Conservation (phyloP, 2,329 filamentous ascomycete species). For the Sodiomyces alkalinus region DNA sequence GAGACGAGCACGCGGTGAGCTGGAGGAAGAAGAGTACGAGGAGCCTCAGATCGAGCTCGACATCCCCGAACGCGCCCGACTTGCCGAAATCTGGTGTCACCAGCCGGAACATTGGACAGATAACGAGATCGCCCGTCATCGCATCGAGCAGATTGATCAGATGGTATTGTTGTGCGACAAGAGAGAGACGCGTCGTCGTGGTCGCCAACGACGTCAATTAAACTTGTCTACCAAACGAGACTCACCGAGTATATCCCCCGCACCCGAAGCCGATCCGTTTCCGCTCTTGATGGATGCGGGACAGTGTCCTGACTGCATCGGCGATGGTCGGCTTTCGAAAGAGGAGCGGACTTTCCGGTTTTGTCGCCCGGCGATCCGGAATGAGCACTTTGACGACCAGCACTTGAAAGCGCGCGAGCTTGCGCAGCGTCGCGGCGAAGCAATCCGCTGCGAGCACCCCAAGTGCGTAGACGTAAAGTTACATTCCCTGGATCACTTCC, state of each 20-base stretch:
- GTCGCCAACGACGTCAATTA: no score
- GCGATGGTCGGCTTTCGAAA: conserved; percentile 5
- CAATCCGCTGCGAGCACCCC: conserved; percentile 1
- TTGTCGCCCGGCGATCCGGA: conserved; percentile 7
- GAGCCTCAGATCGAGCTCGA: conserved; percentile 8
- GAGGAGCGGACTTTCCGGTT: conserved; percentile 8
- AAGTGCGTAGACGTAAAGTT: conserved; percentile 1
- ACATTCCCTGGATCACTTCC: background rate
- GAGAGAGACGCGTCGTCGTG: conserved; percentile 10
- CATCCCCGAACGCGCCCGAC: conserved; percentile 8
- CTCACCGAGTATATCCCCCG: no score
- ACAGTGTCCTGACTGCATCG: conserved; percentile 9
- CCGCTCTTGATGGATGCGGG: conserved; percentile 8
- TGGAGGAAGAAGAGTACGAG: conserved; percentile 10
- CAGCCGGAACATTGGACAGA: conserved; percentile 6
- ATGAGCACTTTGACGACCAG: conserved; percentile 11
- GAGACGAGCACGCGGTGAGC: conserved; percentile 8
- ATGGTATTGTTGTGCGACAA: conserved; percentile 10
- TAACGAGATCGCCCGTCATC: conserved; percentile 5
- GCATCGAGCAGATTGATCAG: conserved; percentile 8
- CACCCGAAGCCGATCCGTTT: conserved; percentile 6
- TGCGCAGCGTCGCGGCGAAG: background rate
- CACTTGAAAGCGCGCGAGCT: conserved; percentile 6
- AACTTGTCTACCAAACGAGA: conserved; percentile 2
- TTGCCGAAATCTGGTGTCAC: conserved; percentile 9